Conservation (phyloP, 495 filamentous ascomycete species). For the Penicillium chermesinum region DNA sequence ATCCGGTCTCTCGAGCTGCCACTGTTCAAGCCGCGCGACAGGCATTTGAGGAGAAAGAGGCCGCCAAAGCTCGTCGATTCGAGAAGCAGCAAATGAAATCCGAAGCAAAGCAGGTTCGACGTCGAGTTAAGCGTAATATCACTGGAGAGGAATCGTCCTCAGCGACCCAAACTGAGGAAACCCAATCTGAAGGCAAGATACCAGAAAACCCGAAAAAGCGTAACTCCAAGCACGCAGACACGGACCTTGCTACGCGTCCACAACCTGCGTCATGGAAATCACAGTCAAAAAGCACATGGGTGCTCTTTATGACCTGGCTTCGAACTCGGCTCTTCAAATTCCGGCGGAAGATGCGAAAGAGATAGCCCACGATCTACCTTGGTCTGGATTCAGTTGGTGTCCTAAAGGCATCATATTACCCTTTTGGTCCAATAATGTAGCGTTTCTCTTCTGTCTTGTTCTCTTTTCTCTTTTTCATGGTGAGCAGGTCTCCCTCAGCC, state of each 20-base stretch:
- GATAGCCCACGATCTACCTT: slow-evolving; percentile 16
- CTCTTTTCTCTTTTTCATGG: background rate
- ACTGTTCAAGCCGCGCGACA: slow-evolving; percentile 50
- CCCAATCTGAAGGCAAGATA: slow-evolving; percentile 8
- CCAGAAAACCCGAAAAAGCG: slow-evolving; percentile 12
- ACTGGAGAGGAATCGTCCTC: slow-evolving; percentile 12
- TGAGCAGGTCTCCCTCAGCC: background rate
- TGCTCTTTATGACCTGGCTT: slow-evolving; percentile 46
- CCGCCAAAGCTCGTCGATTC: slow-evolving; percentile 51
- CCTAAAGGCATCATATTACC: background rate
- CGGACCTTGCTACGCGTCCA: slow-evolving; percentile 2
- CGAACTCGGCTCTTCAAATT: slow-evolving; percentile 44
- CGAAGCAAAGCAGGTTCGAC: slow-evolving; percentile 38
- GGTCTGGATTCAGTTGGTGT: background rate
- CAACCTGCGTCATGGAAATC: slow-evolving; percentile 29
- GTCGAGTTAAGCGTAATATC: slow-evolving; percentile 27
- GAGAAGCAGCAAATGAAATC: slow-evolving; percentile 52
- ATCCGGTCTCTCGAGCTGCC: slow-evolving; percentile 49
- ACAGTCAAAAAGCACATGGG: slow-evolving; percentile 41
- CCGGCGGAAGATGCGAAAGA: slow-evolving; percentile 32
- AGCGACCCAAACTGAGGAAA: too few species aligned
- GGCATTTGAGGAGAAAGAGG: slow-evolving; percentile 55
- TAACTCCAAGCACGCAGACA: background rate
- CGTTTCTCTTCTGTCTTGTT: background rate
- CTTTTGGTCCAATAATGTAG: background rate